These are phyloP conservation scores for Caryocar brasiliense DNA, from an alignment of 441 rosid genomes.

Conservation along the genomic window DNA sequence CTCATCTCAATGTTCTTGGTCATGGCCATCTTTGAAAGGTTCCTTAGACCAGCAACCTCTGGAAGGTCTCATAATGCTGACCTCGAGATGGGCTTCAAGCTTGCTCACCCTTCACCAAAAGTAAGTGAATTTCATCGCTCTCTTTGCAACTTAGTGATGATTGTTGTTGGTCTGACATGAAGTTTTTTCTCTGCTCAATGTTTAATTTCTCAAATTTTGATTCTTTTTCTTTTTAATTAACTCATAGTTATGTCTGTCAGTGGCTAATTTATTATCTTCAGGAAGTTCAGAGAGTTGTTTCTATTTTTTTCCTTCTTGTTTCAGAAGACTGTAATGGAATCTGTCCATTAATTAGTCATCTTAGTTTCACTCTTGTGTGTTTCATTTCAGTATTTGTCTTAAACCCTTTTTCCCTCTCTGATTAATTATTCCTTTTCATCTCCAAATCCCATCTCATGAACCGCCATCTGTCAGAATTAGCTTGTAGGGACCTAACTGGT, in stretches of 20 bases:
- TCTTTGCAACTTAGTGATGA: constrained; percentile 10
- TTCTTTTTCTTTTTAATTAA: background rate
- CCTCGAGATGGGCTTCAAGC: constrained; percentile 52
- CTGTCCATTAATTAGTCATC: too few species aligned
- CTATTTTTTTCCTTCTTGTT: too few species aligned
- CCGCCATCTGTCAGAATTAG: too few species aligned
- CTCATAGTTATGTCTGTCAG: background rate
- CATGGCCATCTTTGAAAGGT: constrained; percentile 87
- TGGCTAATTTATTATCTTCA: background rate
- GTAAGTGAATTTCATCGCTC: too few species aligned
- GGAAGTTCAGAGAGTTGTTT: too few species aligned
- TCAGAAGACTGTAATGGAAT: too few species aligned
- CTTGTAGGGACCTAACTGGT: too few species aligned
- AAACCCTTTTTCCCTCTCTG: too few species aligned
- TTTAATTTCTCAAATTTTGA: background rate
- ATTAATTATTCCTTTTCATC: too few species aligned
- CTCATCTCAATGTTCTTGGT: constrained; percentile 93
- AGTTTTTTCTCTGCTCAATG: background rate
- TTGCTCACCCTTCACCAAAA: constrained; percentile 72
- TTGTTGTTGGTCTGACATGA: constrained; percentile 19
- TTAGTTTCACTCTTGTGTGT: too few species aligned
- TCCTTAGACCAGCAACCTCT: constrained; percentile 60
- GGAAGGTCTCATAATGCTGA: constrained; percentile 28
- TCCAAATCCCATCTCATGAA: too few species aligned
- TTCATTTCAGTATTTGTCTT: too few species aligned